Conservation (phyloP, 495 filamentous ascomycete species). For the Amorphotheca resinae region DNA sequence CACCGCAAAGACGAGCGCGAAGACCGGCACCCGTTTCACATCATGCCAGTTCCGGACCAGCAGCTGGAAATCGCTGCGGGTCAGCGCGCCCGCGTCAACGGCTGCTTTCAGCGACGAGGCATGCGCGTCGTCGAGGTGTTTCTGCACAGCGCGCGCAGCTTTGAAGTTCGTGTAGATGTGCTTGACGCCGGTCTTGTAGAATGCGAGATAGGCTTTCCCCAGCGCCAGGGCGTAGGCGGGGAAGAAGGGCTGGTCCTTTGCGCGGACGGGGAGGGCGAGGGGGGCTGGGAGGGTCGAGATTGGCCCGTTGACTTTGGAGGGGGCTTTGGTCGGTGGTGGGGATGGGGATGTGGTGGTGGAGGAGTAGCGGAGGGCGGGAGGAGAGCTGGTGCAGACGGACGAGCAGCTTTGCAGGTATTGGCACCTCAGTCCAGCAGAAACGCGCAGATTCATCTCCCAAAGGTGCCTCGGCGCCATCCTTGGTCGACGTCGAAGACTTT, state of each 20-base stretch:
- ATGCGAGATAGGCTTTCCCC: constrained; percentile 51
- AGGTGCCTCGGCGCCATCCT: no score
- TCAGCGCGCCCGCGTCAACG: constrained; percentile 25
- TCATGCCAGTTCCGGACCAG: constrained; percentile 55
- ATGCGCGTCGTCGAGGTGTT: constrained; percentile 23
- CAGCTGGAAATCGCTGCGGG: constrained; percentile 52
- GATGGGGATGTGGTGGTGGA: constrained; percentile 2
- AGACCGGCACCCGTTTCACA: constrained; percentile 58
- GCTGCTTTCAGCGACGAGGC: constrained; percentile 23
- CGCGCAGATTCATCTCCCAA: no score
- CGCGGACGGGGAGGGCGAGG: constrained; percentile 36
- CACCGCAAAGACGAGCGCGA: constrained; percentile 56
- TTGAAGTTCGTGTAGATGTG: constrained; percentile 49
- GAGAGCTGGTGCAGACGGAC: no score
- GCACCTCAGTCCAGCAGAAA: no score
- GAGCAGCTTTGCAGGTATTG: no score
- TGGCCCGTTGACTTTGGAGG: constrained; percentile 40
- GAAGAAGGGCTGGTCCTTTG: constrained; percentile 25
- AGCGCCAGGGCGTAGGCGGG: constrained; percentile 30
- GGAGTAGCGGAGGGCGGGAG: no score
- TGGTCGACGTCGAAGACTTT: no score
- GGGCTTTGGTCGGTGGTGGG: background rate
- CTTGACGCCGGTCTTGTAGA: constrained; percentile 79
- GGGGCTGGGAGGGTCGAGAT: constrained; percentile 44
- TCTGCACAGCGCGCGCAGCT: constrained; percentile 29